Evolutionary conservation across 2,329 filamentous ascomycete genomes (phyloP).

Genomic region (Claviceps citrina): DNA sequence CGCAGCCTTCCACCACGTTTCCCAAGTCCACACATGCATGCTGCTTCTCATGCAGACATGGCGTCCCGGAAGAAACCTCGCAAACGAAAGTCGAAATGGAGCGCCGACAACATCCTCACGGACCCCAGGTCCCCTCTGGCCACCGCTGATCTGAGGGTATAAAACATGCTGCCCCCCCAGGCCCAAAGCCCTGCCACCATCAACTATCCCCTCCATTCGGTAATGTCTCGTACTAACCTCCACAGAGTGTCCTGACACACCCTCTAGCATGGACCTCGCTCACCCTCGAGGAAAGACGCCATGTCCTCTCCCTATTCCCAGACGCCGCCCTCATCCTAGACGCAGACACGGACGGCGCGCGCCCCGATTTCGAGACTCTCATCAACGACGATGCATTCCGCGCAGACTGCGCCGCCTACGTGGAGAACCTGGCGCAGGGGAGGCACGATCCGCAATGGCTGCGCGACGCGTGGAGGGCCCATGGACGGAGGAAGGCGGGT

Average conservation of each 20-base stretch:
- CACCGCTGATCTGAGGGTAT: slow-evolving; percentile 22
- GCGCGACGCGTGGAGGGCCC: slow-evolving; percentile 33
- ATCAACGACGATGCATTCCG: slow-evolving; percentile 33
- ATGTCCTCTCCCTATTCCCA: slow-evolving; percentile 25
- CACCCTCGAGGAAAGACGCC: slow-evolving; percentile 17
- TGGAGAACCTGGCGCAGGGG: slow-evolving; percentile 30
- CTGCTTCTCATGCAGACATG: too few relatives aligned
- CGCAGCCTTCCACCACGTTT: too few relatives aligned
- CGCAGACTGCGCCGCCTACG: slow-evolving; percentile 29
- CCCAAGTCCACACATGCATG: too few relatives aligned
- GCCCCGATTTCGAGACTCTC: slow-evolving; percentile 27
- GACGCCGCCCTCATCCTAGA: slow-evolving; percentile 23
- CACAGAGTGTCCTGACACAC: slow-evolving; percentile 21
- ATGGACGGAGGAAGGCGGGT: slow-evolving; percentile 31
- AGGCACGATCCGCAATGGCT: slow-evolving; percentile 40
- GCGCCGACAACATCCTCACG: slow-evolving; percentile 19
- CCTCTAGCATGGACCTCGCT: slow-evolving; percentile 25
- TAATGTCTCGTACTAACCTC: neutral
- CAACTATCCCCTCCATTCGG: neutral
- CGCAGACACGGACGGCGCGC: slow-evolving; percentile 19
- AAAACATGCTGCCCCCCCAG: neutral
- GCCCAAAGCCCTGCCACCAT: neutral
- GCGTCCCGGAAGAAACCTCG: neutral
- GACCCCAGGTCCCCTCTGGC: slow-evolving; percentile 24
- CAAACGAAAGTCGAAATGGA: slow-evolving; percentile 20